Base-by-base conservation (phyloP, 495 filamentous ascomycete species). In the Penicillium turbatum region DNA sequence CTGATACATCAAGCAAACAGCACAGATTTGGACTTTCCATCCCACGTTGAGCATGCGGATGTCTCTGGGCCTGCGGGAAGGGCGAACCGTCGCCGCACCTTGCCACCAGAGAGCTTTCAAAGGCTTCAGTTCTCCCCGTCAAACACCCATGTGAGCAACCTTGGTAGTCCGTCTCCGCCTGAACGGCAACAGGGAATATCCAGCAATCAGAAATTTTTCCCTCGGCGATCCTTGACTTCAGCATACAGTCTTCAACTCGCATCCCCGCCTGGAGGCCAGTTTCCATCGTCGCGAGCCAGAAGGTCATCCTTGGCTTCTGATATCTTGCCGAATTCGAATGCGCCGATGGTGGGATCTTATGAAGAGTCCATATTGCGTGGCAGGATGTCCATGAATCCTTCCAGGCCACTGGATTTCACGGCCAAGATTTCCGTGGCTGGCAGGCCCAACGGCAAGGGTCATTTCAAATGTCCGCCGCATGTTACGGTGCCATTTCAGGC, bases 361-460 rank as follows among this genome's bases (percentile, higher is more conserved):
- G 93, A 98, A 67, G 93, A 98, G 69, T 96, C 90, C 3, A 97
- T 98, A 45, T 74, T 98, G 3, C 83, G 89, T 19, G 93, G 93
- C 26, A 82, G 95, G 48, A 98, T 98, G 93, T 97, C 95, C 37
- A 97, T 91, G 11, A 93, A 85, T 8, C 95, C 93, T 2, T 97
- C 93, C 8, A 92, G 89, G 49, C 93, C 93, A 26, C 72, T 99
- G 17, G 86, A 95, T 55, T 99, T 99, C 64, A 80, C 92, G 16
- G 95, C 93, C 37, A 91, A 97, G 66, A 97, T 99, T 51, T 93
- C 93, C 26, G 93, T 97, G 0, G 74, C 97, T 29, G 95, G 92
- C 7, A 84, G 86, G 56, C 90, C 91, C 32, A 88, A 93, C 58
- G 96, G 92, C 75, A 96, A 92, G 71, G 73, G 88, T 39, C 88